Percentiles rank a stretch among this genome's conserved stretches.
Evolutionary conservation across 441 rosid species (phyloP).

Genomic region (Bocquillonia castaneifolia): DNA sequence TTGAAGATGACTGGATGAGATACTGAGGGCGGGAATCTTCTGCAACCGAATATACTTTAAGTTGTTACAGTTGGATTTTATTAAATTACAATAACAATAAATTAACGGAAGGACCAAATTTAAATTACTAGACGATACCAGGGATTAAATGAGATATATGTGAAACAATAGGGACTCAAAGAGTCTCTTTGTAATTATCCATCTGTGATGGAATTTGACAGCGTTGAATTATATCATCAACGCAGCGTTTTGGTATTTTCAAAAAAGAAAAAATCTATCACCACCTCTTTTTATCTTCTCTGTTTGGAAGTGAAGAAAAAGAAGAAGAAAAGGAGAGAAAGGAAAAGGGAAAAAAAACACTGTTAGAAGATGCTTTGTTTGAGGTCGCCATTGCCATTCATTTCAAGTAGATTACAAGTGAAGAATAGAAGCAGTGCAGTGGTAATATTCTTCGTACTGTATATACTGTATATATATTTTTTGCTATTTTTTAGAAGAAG

Average conservation of each 20-base stretch:
- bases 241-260: background rate
- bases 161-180: too few relatives aligned
- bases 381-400: conserved; percentile 43
- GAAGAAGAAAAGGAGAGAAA: background rate
- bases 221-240: background rate
- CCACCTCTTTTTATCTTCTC: too few relatives aligned
- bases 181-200: too few relatives aligned
- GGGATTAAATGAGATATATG: too few relatives aligned
- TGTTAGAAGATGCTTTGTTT: conserved; percentile 58
- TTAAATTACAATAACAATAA: too few relatives aligned
- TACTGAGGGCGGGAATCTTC: conserved; percentile 7
- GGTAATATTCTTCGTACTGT: conserved; percentile 49
- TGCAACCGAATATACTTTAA: background rate
- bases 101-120: too few relatives aligned
- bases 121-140: too few relatives aligned
- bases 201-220: background rate
- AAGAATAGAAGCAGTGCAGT: conserved; percentile 33
- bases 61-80: background rate
- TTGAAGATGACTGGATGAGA: conserved; percentile 30
- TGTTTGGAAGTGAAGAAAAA: conserved; percentile 14
- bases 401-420: conserved; percentile 37
- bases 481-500: too few relatives aligned
- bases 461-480: too few relatives aligned
- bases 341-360: background rate
- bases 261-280: background rate